Evolutionary conservation across 2,329 filamentous ascomycete species (phyloP).

Genomic region (Cladobotryum mycophilum): DNA sequence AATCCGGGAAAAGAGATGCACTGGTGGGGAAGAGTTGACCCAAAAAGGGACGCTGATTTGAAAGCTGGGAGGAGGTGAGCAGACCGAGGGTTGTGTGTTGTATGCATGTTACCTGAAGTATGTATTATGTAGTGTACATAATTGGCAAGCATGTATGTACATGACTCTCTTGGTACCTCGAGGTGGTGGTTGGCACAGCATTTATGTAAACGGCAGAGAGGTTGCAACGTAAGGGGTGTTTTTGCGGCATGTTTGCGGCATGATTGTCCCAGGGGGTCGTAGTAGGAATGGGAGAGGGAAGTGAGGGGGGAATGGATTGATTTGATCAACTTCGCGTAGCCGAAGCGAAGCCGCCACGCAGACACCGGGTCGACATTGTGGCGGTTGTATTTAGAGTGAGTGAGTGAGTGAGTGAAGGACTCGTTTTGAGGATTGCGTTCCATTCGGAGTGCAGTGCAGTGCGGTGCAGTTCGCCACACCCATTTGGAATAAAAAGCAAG

Average conservation of each 20-base stretch:
- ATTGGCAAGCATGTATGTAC: neutral
- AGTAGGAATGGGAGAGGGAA: too few relatives aligned
- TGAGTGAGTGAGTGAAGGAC: neutral
- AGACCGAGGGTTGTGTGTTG: neutral
- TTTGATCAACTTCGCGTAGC: too few relatives aligned
- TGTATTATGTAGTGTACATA: neutral
- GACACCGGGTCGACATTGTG: neutral
- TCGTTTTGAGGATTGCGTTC: too few relatives aligned
- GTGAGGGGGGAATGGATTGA: too few relatives aligned
- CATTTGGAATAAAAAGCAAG: too few relatives aligned
- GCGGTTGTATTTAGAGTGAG: conserved; percentile 1
- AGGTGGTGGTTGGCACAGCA: neutral
- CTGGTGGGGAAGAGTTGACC: neutral
- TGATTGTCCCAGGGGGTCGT: neutral
- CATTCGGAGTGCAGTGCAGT: too few relatives aligned
- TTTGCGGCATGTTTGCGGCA: neutral
- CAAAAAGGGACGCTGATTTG: neutral
- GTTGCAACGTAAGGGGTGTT: neutral
- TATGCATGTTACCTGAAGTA: neutral
- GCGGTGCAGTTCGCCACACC: too few relatives aligned
- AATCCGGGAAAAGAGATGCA: neutral
- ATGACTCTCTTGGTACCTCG: neutral
- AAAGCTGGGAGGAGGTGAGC: neutral
- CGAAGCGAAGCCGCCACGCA: neutral
- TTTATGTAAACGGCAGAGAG: neutral